These are phyloP conservation scores for Gelatoporia subvermispora DNA, from an alignment of 768 basidiomycete genomes.

Conservation along the genomic window DNA sequence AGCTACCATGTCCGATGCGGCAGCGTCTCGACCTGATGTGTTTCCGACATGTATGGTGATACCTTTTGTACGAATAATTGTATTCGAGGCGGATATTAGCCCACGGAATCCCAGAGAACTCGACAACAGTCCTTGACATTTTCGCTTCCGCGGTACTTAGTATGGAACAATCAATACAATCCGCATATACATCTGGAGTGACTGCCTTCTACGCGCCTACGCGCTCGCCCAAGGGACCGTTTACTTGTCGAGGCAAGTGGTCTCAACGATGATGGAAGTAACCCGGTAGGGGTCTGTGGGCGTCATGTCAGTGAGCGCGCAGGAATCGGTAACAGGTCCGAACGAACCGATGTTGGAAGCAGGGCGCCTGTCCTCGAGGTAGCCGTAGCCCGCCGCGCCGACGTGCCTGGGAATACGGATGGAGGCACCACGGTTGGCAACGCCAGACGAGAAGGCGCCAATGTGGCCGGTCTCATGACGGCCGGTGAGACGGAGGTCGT, in stretches of 20 bases:
- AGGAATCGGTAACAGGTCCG: background rate
- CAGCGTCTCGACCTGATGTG: too few relatives aligned
- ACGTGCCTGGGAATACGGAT: conserved; percentile 96
- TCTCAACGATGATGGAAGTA: conserved; percentile 84
- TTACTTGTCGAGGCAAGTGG: conserved; percentile 67
- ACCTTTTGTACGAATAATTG: conserved; percentile 2
- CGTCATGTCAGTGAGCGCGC: conserved; percentile 1
- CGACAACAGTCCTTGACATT: background rate
- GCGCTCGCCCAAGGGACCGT: conserved; percentile 1
- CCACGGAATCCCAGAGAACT: background rate
- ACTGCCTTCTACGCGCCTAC: conserved; percentile 9
- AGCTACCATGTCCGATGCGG: background rate
- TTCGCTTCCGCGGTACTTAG: background rate
- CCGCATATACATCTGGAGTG: conserved; percentile 6
- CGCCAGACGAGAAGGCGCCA: conserved; percentile 84
- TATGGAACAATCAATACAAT: background rate
- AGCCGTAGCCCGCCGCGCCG: conserved; percentile 87
- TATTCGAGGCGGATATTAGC: background rate
- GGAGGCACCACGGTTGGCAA: conserved; percentile 96
- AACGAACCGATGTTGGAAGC: conserved; percentile 95
- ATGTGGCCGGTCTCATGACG: conserved; percentile 98
- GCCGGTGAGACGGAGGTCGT: conserved; percentile 92
- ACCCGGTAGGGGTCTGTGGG: conserved; percentile 88
- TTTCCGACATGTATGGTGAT: background rate
- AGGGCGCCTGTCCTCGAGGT: conserved; percentile 94